A percentile compares a stretch with the other conserved stretches of the same genome.
Evolutionary conservation across 2,329 filamentous ascomycete genomes (phyloP).

Genomic region (Aureobasidium sp.): DNA sequence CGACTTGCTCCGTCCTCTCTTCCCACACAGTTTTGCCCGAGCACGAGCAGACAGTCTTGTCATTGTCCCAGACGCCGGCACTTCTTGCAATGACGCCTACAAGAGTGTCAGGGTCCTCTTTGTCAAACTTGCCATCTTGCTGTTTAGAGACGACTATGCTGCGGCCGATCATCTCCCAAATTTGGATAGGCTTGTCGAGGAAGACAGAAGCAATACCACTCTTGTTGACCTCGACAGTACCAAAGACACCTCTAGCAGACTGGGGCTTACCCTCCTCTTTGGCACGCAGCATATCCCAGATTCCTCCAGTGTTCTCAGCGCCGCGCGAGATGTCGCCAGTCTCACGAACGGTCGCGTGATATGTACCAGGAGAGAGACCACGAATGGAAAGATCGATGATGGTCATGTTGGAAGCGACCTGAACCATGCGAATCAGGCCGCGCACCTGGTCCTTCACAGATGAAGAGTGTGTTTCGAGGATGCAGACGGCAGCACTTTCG

Average conservation of each 20-base stretch:
- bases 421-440: conserved; percentile 87
- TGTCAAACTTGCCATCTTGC: conserved; percentile 45
- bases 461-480: conserved; percentile 74
- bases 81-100: conserved; percentile 92
- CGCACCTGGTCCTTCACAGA: conserved; percentile 60
- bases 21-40: conserved; percentile 98
- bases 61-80: conserved; percentile 97
- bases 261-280: conserved; percentile 32
- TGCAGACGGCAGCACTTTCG: conserved; percentile 91
- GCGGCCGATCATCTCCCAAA: conserved; percentile 95
- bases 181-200: conserved; percentile 70
- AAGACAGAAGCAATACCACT: conserved; percentile 73
- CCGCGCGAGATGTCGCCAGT: conserved; percentile 81
- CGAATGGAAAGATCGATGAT: conserved; percentile 81
- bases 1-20: conserved; percentile 81
- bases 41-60: conserved; percentile 97
- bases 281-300: conserved; percentile 58
- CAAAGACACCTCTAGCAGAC: conserved; percentile 56
- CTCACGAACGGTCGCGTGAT: conserved; percentile 76
- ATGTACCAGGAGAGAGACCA: conserved; percentile 71
- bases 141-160: conserved; percentile 78
- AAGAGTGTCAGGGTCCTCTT: conserved; percentile 75
- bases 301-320: conserved; percentile 68
- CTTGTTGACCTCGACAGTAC: conserved; percentile 64
- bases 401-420: conserved; percentile 70